Conservation (phyloP, 179 eudicot species). For the Spergularia azorica region DNA sequence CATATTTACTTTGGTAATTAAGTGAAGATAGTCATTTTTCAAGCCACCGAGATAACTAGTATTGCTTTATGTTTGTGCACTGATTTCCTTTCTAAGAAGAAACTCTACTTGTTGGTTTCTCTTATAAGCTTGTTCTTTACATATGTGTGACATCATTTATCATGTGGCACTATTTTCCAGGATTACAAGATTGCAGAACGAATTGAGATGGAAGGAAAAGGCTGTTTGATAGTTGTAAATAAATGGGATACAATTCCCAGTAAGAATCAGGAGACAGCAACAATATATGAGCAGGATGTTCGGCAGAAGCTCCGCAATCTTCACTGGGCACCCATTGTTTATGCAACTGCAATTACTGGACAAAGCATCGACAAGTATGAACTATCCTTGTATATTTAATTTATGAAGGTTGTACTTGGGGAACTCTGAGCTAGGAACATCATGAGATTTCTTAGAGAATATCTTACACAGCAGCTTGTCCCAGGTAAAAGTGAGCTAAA, state of each 20-base stretch:
- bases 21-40: neutral
- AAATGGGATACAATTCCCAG: slow-evolving; percentile 98
- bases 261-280: slow-evolving; percentile 80
- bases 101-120: neutral
- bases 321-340: slow-evolving; percentile 97
- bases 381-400: slow-evolving; percentile 16
- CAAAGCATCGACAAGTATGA: slow-evolving; percentile 88
- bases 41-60: neutral
- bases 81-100: neutral
- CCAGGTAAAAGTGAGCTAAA: slow-evolving; percentile 13
- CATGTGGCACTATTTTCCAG: slow-evolving; percentile 36
- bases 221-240: slow-evolving; percentile 93
- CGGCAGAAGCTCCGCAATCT: slow-evolving; percentile 83
- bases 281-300: slow-evolving; percentile 82
- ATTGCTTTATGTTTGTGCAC: neutral
- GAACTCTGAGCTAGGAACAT: neutral
- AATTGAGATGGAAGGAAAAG: slow-evolving; percentile 95
- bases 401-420: neutral
- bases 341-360: slow-evolving; percentile 90
- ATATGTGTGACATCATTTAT: neutral
- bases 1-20: neutral
- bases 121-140: neutral
- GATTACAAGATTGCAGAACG: slow-evolving; percentile 95
- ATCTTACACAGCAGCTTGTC: neutral
- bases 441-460: neutral